Evolutionary conservation across 805 yeast genomes (phyloP).

Genomic region (Lachancea kluyveri): DNA sequence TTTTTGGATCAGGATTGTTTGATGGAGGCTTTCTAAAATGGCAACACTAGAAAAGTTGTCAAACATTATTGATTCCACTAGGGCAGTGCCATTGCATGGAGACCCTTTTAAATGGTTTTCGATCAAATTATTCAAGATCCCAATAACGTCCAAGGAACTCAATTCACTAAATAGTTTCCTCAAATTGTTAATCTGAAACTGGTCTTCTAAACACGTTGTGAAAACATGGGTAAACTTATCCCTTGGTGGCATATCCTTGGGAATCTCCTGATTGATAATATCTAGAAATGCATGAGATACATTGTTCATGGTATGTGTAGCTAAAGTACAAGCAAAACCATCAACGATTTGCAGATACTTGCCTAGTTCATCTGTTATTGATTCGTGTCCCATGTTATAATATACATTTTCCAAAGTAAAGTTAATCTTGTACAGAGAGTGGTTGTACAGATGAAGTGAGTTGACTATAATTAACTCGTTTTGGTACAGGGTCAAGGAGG

Average conservation of each 20-base stretch:
- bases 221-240: constrained; percentile 33
- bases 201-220: constrained; percentile 34
- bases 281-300: constrained; percentile 34
- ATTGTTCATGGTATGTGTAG: constrained; percentile 31
- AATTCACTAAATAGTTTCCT: constrained; percentile 36
- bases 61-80: constrained; percentile 20
- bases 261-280: constrained; percentile 30
- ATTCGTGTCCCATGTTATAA: constrained; percentile 18
- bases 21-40: constrained; percentile 25
- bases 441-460: constrained; percentile 29
- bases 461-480: constrained; percentile 25
- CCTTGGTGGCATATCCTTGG: constrained; percentile 30
- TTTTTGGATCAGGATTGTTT: constrained; percentile 24
- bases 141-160: constrained; percentile 33
- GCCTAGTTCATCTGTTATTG: constrained; percentile 24
- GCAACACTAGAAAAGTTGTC: constrained; percentile 20
- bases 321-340: constrained; percentile 37
- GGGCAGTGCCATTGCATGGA: constrained; percentile 9
- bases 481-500: constrained; percentile 41
- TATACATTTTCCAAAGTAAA: constrained; percentile 25
- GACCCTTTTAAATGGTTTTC: constrained; percentile 9
- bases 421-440: constrained; percentile 23
- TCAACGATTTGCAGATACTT: constrained; percentile 30
- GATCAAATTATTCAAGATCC: constrained; percentile 34
- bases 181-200: constrained; percentile 36